Percentiles rank a stretch among this genome's conserved stretches.
These are phyloP conservation scores for Curvularia sp. DNA, from an alignment of 2,329 filamentous ascomycete species.

Conservation along the genomic window DNA sequence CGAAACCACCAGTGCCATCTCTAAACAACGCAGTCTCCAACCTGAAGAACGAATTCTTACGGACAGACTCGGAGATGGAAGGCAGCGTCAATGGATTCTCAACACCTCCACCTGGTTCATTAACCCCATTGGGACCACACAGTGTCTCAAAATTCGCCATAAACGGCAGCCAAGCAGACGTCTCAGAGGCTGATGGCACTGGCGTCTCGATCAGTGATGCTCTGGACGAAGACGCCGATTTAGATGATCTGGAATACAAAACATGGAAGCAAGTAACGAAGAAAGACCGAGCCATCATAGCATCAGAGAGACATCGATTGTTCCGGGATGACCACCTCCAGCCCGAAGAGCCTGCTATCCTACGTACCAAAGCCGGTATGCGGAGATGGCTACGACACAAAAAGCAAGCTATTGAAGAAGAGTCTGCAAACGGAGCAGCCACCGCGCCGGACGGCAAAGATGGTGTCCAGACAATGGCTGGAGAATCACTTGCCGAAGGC, in stretches of 20 bases:
- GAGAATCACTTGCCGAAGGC: constrained; percentile 89
- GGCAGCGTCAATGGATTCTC: constrained; percentile 82
- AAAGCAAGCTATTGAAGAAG: constrained; percentile 64
- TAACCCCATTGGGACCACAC: constrained; percentile 76
- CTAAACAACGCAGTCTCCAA: constrained; percentile 57
- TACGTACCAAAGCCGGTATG: constrained; percentile 88
- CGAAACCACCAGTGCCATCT: constrained; percentile 72
- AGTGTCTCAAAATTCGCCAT: constrained; percentile 66
- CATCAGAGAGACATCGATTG: constrained; percentile 83
- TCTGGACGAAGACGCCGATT: constrained; percentile 76
- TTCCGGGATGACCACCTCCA: constrained; percentile 88
- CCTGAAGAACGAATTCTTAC: constrained; percentile 60
- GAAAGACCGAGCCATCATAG: constrained; percentile 85
- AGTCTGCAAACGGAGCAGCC: constrained; percentile 56
- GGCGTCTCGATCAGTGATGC: constrained; percentile 71
- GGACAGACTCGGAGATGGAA: constrained; percentile 80
- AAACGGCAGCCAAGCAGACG: constrained; percentile 75
- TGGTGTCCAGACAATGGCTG: constrained; percentile 57
- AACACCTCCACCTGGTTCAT: constrained; percentile 79
- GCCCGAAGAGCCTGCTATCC: constrained; percentile 81
- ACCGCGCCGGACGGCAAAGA: constrained; percentile 56
- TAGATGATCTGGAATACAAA: constrained; percentile 91
- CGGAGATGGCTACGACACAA: constrained; percentile 83
- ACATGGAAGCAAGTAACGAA: constrained; percentile 99
- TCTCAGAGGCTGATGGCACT: constrained; percentile 83